Evolutionary conservation across 495 filamentous ascomycete species (phyloP).

Genomic region (Apodospora peruviana): DNA sequence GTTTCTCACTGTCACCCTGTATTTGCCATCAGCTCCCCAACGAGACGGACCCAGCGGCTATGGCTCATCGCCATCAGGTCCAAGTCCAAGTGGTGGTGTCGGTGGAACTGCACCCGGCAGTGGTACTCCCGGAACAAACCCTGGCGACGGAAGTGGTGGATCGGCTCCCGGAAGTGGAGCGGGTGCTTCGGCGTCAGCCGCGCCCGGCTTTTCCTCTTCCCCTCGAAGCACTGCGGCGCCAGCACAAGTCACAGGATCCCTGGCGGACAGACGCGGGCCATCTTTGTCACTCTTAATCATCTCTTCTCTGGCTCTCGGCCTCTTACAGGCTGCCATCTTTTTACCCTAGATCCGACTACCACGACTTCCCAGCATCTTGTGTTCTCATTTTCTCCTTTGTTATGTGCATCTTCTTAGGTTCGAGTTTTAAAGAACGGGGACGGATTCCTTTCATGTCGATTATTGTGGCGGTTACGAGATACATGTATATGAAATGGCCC

Average conservation of each 20-base stretch:
- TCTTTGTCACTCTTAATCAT: constrained; percentile 7
- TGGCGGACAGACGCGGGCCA: constrained; percentile 8
- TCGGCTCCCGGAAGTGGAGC: too few species aligned
- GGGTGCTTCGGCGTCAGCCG: too few species aligned
- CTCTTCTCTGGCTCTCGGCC: background rate
- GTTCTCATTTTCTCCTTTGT: constrained; percentile 1
- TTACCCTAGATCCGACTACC: background rate
- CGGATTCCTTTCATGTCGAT: constrained; percentile 7
- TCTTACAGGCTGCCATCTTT: constrained; percentile 3
- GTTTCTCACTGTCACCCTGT: constrained; percentile 14
- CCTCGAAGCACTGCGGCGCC: constrained; percentile 5
- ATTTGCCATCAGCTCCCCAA: constrained; percentile 1
- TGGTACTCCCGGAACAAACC: constrained; percentile 3
- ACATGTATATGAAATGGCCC: background rate
- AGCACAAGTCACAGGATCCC: constrained; percentile 15
- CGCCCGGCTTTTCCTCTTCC: constrained; percentile 9
- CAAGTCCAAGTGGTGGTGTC: constrained; percentile 4
- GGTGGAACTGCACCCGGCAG: constrained; percentile 9
- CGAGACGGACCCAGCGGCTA: constrained; percentile 4
- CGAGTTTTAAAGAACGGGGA: constrained; percentile 1
- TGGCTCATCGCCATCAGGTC: background rate
- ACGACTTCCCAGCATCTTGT: background rate
- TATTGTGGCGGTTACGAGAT: constrained; percentile 8
- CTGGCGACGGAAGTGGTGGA: too few species aligned
- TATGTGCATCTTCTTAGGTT: constrained; percentile 1